Evolutionary conservation across 1,139 yeast species (phyloP), one percentile per base, ranked within the genome.

Genomic region (Yamadazyma songkhlaensis): DNA sequence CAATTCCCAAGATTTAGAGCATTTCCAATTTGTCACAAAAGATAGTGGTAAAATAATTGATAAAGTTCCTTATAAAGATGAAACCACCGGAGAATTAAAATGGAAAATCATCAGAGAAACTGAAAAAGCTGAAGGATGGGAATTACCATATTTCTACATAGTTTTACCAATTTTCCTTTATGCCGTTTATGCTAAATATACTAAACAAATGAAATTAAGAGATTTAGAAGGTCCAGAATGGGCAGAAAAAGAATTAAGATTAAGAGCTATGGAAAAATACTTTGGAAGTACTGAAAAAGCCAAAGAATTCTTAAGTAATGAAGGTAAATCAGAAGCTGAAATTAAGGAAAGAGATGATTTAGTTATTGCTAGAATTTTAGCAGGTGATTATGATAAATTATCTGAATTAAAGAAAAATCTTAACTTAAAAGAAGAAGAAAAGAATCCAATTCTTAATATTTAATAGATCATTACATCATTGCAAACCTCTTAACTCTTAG

Each of bases 121-220:
- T 42, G 80, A 78, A 52, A 81, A 81, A 58, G 75, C 75, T 29
- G 95, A 86, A 67, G 95, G 95, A 35, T 86, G 95, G 95, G 95
- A 87, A 57, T 70, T 72, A 48, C 73, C 87, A 43, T 84, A 83
- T 64, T 83, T 76, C 58, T 75, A 81, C 48, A 78, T 84, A 55
- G 80, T 85, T 30, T 90, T 94, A 40, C 87, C 85, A 21, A 59
- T 69, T 31, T 68, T 70, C 47, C 56, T 60, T 34, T 71, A 66
- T 45, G 59, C 70, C 32, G 62, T 65, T 35, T 71, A 71, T 53
- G 57, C 72, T 44, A 71, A 71, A 56, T 70, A 70, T 57, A 68
- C 74, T 35, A 59, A 73, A 31, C 74, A 70, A 51, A 60, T 62
- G 63, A 63, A 60, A 49, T 60, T 62, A 50, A 62, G 74, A 53